Evolutionary conservation across 1,284 basidiomycete species (phyloP).

Genomic region (Mrakiaceae sp.): DNA sequence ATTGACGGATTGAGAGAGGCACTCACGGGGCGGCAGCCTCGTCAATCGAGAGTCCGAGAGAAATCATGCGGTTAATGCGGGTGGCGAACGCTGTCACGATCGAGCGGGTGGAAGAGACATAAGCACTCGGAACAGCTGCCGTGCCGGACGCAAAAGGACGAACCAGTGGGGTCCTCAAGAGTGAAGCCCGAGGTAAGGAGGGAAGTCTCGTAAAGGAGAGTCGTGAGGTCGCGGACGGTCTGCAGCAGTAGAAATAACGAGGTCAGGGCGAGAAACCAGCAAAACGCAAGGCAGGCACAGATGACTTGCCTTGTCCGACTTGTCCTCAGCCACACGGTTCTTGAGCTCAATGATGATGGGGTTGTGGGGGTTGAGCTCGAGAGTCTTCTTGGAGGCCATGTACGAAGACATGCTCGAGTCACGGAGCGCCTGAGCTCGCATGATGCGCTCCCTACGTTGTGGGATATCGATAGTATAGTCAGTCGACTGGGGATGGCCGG

Average conservation of each 20-base stretch:
- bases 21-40: conserved; percentile 25
- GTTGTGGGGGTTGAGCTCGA: conserved; percentile 93
- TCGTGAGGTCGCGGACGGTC: conserved; percentile 90
- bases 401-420: conserved; percentile 99
- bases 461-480: conserved; percentile 11
- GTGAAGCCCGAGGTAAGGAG: conserved; percentile 87
- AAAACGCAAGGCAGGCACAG: no score
- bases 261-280: no score
- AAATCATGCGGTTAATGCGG: conserved; percentile 96
- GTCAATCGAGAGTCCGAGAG: conserved; percentile 47
- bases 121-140: no score
- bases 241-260: no score
- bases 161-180: conserved; percentile 67
- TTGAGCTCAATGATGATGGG: conserved; percentile 93
- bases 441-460: conserved; percentile 76
- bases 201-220: conserved; percentile 92
- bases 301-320: conserved; percentile 65
- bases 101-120: no score
- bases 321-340: conserved; percentile 89
- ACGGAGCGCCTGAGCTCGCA: conserved; percentile 98
- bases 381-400: conserved; percentile 98
- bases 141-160: no score
- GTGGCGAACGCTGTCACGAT: conserved; percentile 64
- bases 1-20: conserved; percentile 22
- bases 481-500: background rate